Evolutionary conservation across 495 filamentous ascomycete genomes (phyloP).

Genomic region (Filosporella fistucella): DNA sequence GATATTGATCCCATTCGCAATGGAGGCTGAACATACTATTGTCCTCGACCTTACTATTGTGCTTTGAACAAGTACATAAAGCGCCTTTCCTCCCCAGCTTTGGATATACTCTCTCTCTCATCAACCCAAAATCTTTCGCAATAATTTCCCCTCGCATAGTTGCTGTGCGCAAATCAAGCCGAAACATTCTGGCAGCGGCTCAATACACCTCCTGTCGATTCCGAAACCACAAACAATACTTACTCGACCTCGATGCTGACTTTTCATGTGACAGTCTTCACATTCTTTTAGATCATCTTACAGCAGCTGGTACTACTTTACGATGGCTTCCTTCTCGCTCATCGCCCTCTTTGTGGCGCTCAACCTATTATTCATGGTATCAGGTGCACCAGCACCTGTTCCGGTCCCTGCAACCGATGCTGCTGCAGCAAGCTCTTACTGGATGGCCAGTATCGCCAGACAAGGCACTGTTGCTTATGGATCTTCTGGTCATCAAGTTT

Average conservation of each 20-base stretch:
- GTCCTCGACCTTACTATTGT: not conserved
- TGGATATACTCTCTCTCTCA: not conserved
- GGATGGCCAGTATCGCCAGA: slow-evolving; percentile 69
- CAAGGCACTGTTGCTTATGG: slow-evolving; percentile 67
- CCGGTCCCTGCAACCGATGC: slow-evolving; percentile 20
- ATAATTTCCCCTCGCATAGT: too few relatives aligned
- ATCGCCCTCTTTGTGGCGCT: slow-evolving; percentile 20
- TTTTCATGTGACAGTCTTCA: slow-evolving; percentile 6
- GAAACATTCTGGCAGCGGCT: too few relatives aligned
- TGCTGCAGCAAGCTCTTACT: slow-evolving; percentile 49
- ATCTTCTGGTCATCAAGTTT: slow-evolving; percentile 61
- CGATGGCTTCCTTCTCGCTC: slow-evolving; percentile 25
- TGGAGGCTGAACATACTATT: not conserved
- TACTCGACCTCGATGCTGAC: slow-evolving; percentile 12
- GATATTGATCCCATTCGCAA: not conserved
- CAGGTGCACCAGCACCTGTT: slow-evolving; percentile 16
- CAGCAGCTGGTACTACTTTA: slow-evolving; percentile 26
- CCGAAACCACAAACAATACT: not conserved
- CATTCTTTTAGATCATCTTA: slow-evolving; percentile 22
- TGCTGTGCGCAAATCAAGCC: too few relatives aligned
- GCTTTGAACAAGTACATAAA: not conserved
- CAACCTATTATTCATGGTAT: slow-evolving; percentile 20
- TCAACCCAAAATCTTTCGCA: not conserved
- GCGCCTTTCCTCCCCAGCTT: not conserved
- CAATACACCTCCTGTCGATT: too few relatives aligned